Percentiles rank a stretch among this genome's conserved stretches.
Evolutionary conservation across 1,284 basidiomycete species (phyloP).

Genomic region (Ustilago hordei): DNA sequence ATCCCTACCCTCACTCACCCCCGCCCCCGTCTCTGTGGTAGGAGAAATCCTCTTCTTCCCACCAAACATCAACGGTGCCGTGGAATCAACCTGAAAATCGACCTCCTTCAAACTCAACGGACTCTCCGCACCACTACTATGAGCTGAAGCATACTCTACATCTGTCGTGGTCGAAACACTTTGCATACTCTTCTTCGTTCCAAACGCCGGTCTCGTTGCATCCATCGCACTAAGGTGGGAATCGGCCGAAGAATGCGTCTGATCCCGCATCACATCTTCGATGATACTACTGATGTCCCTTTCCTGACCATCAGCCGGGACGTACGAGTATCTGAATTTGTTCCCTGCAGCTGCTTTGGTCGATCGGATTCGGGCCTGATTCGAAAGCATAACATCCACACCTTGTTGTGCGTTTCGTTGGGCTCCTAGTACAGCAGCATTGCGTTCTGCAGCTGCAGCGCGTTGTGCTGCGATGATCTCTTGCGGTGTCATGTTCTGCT

Average conservation of each 20-base stretch:
- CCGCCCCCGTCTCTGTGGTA: background rate
- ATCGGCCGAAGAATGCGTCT: conserved; percentile 28
- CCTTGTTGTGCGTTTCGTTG: conserved; percentile 85
- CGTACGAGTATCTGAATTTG: conserved; percentile 88
- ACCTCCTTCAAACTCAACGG: conserved; percentile 54
- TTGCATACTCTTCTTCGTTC: conserved; percentile 43
- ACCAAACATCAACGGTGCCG: conserved; percentile 26
- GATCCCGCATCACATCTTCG: conserved; percentile 76
- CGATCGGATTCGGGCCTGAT: conserved; percentile 85
- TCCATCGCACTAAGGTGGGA: conserved; percentile 14
- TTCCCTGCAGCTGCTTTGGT: conserved; percentile 76
- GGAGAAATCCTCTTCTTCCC: conserved; percentile 5
- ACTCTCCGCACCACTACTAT: conserved; percentile 30
- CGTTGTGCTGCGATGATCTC: conserved; percentile 94
- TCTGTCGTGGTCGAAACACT: conserved; percentile 36
- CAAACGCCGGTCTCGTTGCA: conserved; percentile 23
- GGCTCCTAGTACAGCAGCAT: conserved; percentile 84
- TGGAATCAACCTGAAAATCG: conserved; percentile 30
- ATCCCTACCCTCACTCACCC: conserved; percentile 22
- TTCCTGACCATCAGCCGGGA: conserved; percentile 83
- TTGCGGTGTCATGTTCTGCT: conserved; percentile 75
- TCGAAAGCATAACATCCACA: conserved; percentile 85
- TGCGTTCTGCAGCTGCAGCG: conserved; percentile 83
- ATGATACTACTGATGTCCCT: conserved; percentile 92
- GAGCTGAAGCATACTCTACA: conserved; percentile 50